Conservation (phyloP, 768 basidiomycete species). For the Leccinum uliginosum region DNA sequence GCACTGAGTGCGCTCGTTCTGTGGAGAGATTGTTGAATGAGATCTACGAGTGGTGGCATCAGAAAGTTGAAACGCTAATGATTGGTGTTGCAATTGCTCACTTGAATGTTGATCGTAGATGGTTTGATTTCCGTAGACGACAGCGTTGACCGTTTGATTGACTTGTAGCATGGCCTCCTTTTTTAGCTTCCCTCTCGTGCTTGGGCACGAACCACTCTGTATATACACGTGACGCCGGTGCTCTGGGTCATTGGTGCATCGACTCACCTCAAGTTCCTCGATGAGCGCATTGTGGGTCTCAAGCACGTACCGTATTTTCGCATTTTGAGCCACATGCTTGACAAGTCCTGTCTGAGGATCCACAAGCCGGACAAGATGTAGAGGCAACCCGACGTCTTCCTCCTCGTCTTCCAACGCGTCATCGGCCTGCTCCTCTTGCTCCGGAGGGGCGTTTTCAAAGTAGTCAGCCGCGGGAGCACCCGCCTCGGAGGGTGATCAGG, state of each 20-base stretch:
- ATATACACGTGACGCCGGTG: background rate
- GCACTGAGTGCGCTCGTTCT: constrained; percentile 19
- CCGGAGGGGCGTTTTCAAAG: constrained; percentile 25
- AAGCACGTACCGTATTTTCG: constrained; percentile 66
- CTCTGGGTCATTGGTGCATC: background rate
- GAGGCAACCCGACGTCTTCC: constrained; percentile 48
- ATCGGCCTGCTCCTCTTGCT: constrained; percentile 16
- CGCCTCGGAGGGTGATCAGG: constrained; percentile 39
- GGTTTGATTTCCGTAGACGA: constrained; percentile 19
- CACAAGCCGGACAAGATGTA: constrained; percentile 45
- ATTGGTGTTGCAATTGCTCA: background rate
- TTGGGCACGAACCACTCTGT: constrained; percentile 45
- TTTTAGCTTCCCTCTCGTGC: constrained; percentile 46
- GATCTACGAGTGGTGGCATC: constrained; percentile 1
- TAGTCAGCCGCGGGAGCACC: constrained; percentile 30
- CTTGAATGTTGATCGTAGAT: constrained; percentile 9
- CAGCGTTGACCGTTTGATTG: constrained; percentile 10
- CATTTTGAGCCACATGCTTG: constrained; percentile 65
- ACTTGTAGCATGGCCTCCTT: constrained; percentile 49
- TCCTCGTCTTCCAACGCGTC: constrained; percentile 27
- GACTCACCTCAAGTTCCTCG: constrained; percentile 50
- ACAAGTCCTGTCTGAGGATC: constrained; percentile 59
- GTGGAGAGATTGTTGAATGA: constrained; percentile 8
- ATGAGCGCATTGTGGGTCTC: constrained; percentile 63
- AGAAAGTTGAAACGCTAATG: background rate